Evolutionary conservation across 768 basidiomycete species (phyloP).

Genomic region (Stropharia rugosoannulata): DNA sequence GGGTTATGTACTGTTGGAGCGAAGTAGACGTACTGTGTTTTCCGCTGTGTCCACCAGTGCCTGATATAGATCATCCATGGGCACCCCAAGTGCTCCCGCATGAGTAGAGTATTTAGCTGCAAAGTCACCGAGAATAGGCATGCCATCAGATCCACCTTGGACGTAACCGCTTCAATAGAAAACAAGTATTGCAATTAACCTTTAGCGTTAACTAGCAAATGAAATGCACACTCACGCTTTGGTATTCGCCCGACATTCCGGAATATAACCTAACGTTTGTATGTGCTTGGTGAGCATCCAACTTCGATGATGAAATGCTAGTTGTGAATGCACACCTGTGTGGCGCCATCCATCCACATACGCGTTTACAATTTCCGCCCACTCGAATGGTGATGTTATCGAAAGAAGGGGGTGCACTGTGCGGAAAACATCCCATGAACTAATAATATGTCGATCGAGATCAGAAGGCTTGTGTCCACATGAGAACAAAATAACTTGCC

Average conservation of each 20-base stretch:
- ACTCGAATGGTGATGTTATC: slow-evolving; percentile 41
- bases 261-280: slow-evolving; percentile 37
- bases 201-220: neutral
- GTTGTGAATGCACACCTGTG: slow-evolving; percentile 28
- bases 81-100: slow-evolving; percentile 38
- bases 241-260: slow-evolving; percentile 50
- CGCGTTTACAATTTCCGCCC: slow-evolving; percentile 46
- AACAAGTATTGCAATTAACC: neutral
- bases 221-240: slow-evolving; percentile 33
- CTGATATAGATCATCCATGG: slow-evolving; percentile 45
- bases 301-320: neutral
- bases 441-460: slow-evolving; percentile 10
- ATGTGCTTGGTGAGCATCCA: neutral
- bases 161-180: slow-evolving; percentile 38
- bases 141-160: slow-evolving; percentile 49
- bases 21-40: slow-evolving; percentile 38
- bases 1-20: neutral
- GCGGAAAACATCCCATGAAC: slow-evolving; percentile 56
- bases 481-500: slow-evolving; percentile 26
- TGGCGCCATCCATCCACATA: slow-evolving; percentile 53
- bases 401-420: slow-evolving; percentile 52
- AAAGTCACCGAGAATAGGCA: slow-evolving; percentile 54
- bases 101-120: slow-evolving; percentile 42
- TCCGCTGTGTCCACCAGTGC: slow-evolving; percentile 51
- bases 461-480: neutral